These are phyloP conservation scores for Metschnikowia gelsemii DNA, from an alignment of 805 yeast genomes.

Conservation along the genomic window DNA sequence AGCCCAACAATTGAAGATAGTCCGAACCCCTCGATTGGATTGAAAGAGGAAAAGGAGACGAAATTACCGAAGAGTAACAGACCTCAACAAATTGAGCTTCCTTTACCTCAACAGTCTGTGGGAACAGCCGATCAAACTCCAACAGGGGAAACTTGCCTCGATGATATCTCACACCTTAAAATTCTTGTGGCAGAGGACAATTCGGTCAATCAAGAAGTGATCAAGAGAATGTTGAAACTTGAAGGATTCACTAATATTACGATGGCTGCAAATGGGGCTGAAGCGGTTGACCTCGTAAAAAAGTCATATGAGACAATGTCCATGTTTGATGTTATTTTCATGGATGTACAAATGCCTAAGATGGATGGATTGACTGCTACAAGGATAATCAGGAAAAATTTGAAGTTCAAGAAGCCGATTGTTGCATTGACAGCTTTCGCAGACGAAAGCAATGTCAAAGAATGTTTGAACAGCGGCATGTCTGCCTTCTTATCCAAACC, in stretches of 20 bases:
- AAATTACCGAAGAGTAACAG: neutral
- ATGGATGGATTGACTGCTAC: constrained; percentile 90
- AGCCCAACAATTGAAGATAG: neutral
- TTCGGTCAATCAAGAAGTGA: constrained; percentile 90
- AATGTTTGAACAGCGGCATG: constrained; percentile 90
- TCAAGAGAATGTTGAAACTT: constrained; percentile 78
- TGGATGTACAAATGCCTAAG: constrained; percentile 98
- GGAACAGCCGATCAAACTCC: constrained; percentile 19
- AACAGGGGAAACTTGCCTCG: constrained; percentile 23
- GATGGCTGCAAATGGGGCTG: constrained; percentile 87
- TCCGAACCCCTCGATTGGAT: neutral
- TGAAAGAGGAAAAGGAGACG: neutral
- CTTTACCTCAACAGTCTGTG: constrained; percentile 11
- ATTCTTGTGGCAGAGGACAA: constrained; percentile 94
- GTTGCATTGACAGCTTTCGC: constrained; percentile 96
- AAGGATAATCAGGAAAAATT: constrained; percentile 60
- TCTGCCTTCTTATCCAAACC: constrained; percentile 89
- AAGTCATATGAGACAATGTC: constrained; percentile 42
- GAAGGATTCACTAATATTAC: constrained; percentile 75
- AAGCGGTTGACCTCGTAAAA: constrained; percentile 71
- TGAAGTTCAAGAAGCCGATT: constrained; percentile 67
- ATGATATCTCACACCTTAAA: constrained; percentile 34
- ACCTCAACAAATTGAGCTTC: constrained; percentile 6
- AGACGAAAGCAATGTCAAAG: constrained; percentile 84
- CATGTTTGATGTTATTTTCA: constrained; percentile 72